Base-by-base conservation (phyloP, 2,329 filamentous ascomycete species). In the Arthrinium phaeospermum region DNA sequence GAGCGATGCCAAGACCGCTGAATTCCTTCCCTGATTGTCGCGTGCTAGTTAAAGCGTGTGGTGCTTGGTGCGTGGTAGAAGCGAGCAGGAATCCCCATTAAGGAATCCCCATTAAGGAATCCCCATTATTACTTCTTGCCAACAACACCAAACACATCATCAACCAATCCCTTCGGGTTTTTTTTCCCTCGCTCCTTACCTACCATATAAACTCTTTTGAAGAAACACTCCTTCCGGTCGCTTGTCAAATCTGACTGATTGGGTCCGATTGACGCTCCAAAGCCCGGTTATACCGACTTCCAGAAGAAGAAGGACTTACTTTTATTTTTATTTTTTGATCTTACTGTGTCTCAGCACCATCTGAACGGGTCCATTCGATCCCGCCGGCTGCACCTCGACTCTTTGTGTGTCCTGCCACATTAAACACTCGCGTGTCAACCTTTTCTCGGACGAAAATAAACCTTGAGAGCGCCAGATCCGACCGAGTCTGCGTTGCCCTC, bases 381-480 rank as follows among this genome's bases (percentile, higher is more conserved):
- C 30, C 16, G 53, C 30, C 19, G 53, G 53, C 30, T 61, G 30
- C 22, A 22, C 49, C 24, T 14, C 24, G 24, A 27, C 30, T 61
- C 19, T 37, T 34, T 64, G 57, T 64, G 57, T 64, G 57, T 22
- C 57, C 57, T 64, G 57, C 57, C 57, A 37, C 57, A n/a, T 41
- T n/a, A 41, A 64, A 37, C 34, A 34, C 57, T 41, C 12, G 34
- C 34, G 57, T 41, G 30, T 64, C 57, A 64, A 64, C 57, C 34
- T 64, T 41, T 41, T n/a, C 30, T 64, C 34, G 57, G 57, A 22
- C 57, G 57, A 64, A 64, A 41, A 41, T 2, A 30, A 30, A 64
- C 57, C 57, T 64, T 64, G 34, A 64, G 57, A 64, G 57, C 57
- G 57, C 57, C 57, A 64, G 57, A 64, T 49, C 12, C 53, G 30